Base-by-base conservation (phyloP, 1,284 basidiomycete genomes). In the Austropuccinia psidii region DNA sequence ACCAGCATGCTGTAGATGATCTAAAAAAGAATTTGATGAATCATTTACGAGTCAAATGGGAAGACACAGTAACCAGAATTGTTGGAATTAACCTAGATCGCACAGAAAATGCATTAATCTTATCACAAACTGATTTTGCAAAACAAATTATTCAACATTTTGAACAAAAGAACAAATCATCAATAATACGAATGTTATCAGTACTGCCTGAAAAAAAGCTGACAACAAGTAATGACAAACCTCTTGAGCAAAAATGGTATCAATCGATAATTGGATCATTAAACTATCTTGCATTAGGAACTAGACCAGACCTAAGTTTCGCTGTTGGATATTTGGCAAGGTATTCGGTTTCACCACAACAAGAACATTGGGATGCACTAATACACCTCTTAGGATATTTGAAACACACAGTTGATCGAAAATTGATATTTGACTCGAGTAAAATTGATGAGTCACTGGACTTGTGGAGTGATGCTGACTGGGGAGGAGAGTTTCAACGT, bases 71-170 rank as follows among this genome's bases (percentile, higher is more conserved):
- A 1, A 27, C 35, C 17, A 31, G 55, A n/a, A 67, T 67, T 41
- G 65, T 67, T n/a, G 49, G 65, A 3, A 35, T 67, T 5, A 67
- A 67, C 11, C 31, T 60, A 17, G 35, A 47, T 8, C 49, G 35
- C n/a, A 17, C 43, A 2, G 43, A 24, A 17, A 21, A n/a, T 1
- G 17, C 4, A 15, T 24, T 41, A 9, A 24, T 19, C 7, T 21
- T 61, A 19, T 35, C 39, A n/a, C 58, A 61, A 61, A 35, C 39
- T 13, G 37, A 41, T 13, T 27, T 61, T 7, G 58, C 58, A 1
- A 1, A 9, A 24, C 58, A 61, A 24, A 21, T 61, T 1, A 41
- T 43, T 11, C 0, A 24, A 6, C n/a, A 41, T 24, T 62, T 45
- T 39, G n/a, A 41, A 2, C 37, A 43, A 24, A n/a, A 9, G 19